Base-by-base conservation (phyloP, 192 early-diverging fungal species). In the Entrophospora sp. region DNA sequence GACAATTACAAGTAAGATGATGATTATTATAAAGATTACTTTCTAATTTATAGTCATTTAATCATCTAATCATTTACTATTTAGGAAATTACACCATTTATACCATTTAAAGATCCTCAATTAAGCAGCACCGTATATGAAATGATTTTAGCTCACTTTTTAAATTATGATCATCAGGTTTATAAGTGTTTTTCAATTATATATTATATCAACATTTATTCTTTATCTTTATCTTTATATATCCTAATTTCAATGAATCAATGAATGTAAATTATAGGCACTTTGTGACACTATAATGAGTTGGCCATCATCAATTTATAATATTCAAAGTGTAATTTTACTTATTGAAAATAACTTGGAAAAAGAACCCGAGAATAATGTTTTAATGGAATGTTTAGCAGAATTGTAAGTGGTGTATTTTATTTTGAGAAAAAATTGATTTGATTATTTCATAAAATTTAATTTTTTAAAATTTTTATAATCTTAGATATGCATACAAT, bases 251-350 rank as follows among this genome's bases (percentile, higher is more conserved):
- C n/a, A n/a, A n/a, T n/a, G n/a, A n/a, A n/a, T n/a, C n/a, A n/a
- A n/a, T n/a, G n/a, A n/a, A n/a, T n/a, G n/a, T n/a, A 25, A n/a
- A n/a, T 22, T 37, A 34, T 68, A 78, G 74, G 69, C 76, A 24
- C 65, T 86, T 10, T 66, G 78, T 45, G 74, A 77, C 0, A 83
- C 87, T 5, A 78, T 99, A 32, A 73, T 82, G 45, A 73, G 70
- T 7, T 99, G 95, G 93, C 93, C 94, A 9, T 62, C 86, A 4
- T 62, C 73, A 4, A 72, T 97, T 14, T 97, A 93, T 72, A 83
- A 86, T 43, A 75, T 90, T 3, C 74, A 79, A 5, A 86, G 76
- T 60, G 85, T 97, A 4, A 87, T 89, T 43, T 79, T 88, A 0
- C 84, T 85, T 7, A 86, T 91, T 10, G 91, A 94, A 73, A 81